Evolutionary conservation across 163 green algal genomes (phyloP).

Genomic region (Chlorella variabilis): DNA sequence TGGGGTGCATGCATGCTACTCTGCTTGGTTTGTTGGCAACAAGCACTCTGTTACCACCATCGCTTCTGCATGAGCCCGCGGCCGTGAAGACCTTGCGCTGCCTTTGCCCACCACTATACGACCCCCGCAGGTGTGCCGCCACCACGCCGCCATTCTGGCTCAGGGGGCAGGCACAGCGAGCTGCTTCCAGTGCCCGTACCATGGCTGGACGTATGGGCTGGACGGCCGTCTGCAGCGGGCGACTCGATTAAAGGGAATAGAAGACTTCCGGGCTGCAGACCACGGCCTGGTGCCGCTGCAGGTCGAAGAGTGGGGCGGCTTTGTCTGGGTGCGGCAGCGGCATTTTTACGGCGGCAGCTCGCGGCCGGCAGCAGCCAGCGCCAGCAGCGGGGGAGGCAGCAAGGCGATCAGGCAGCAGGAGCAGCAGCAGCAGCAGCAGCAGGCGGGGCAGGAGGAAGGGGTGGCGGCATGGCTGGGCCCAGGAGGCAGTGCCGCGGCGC

Average conservation of each 20-base stretch:
- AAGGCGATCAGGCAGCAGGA: background rate
- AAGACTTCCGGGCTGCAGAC: conserved; percentile 56
- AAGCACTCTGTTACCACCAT: too few species aligned
- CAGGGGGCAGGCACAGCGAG: conserved; percentile 35
- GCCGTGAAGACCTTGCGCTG: too few species aligned
- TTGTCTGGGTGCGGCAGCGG: conserved; percentile 43
- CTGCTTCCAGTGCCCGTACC: conserved; percentile 63
- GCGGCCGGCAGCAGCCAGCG: background rate
- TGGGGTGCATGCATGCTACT: too few species aligned
- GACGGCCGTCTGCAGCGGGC: conserved; percentile 57
- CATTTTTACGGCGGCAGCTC: background rate
- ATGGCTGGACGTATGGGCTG: conserved; percentile 67
- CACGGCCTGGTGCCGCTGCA: conserved; percentile 55
- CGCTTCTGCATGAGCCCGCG: too few species aligned
- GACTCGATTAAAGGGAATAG: conserved; percentile 56
- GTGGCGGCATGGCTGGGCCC: conserved; percentile 49
- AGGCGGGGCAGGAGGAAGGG: background rate
- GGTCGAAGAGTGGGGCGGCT: conserved; percentile 44
- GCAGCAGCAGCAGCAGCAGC: background rate
- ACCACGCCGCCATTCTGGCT: conserved; percentile 63
- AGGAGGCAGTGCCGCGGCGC: conserved; percentile 13
- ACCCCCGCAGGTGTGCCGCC: conserved; percentile 63
- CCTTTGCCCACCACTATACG: background rate
- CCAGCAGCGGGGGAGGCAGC: background rate
- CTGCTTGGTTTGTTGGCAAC: too few species aligned